Conservation (phyloP, 495 filamentous ascomycete genomes). For the Penicillium diatomitis region DNA sequence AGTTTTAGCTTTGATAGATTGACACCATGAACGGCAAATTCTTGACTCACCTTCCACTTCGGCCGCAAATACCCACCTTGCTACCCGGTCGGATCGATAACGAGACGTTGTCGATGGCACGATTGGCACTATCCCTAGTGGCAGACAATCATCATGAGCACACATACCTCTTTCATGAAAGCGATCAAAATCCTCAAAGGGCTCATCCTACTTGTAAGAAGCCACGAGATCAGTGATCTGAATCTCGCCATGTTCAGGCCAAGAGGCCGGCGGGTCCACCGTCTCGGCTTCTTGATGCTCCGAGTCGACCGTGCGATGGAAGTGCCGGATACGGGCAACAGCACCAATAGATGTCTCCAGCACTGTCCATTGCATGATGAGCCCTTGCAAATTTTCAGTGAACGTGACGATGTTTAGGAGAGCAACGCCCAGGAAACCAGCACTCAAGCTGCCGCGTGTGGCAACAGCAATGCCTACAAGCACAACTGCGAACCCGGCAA, state of each 20-base stretch:
- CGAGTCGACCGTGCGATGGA: background rate
- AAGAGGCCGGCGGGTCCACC: slow-evolving; percentile 19
- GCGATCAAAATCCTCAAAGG: background rate
- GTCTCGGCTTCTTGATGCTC: background rate
- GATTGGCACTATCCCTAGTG: background rate
- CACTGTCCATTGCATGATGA: slow-evolving; percentile 41
- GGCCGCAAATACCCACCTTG: slow-evolving; percentile 18
- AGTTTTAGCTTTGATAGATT: background rate
- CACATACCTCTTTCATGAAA: background rate
- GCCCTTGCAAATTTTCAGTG: slow-evolving; percentile 28
- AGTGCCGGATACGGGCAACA: slow-evolving; percentile 26
- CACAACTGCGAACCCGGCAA: slow-evolving; percentile 21
- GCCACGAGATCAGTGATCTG: background rate
- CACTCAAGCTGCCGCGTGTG: background rate
- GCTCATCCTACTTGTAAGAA: background rate
- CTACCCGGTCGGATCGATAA: slow-evolving; percentile 16
- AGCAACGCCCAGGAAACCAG: slow-evolving; percentile 43
- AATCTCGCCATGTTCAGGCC: background rate
- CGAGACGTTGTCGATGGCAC: slow-evolving; percentile 14
- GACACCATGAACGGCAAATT: too few relatives aligned
- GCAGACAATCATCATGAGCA: background rate
- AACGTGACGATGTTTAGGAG: slow-evolving; percentile 45
- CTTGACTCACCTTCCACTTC: slow-evolving; percentile 2
- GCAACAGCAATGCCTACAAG: slow-evolving; percentile 41
- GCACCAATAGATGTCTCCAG: slow-evolving; percentile 47